A percentile compares a stretch with the other conserved stretches of the same genome.
Conservation (phyloP, 768 basidiomycete genomes). For the Hydnum rufescens region DNA sequence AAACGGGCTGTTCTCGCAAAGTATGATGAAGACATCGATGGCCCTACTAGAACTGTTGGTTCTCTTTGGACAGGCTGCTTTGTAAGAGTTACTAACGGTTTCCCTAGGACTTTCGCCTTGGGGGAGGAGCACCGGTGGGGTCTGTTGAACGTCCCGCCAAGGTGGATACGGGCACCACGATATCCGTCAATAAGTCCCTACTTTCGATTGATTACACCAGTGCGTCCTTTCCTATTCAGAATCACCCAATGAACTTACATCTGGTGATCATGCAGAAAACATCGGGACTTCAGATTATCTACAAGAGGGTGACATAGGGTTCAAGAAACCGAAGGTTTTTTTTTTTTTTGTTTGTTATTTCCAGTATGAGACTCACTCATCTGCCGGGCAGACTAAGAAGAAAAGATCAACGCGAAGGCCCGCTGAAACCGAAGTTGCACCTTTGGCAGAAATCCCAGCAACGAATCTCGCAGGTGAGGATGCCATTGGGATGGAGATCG, state of each 20-base stretch:
- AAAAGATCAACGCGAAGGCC: conserved; percentile 56
- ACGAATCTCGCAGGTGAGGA: conserved; percentile 22
- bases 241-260: too few species aligned
- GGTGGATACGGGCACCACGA: conserved; percentile 27
- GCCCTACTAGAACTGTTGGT: conserved; percentile 45
- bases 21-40: conserved; percentile 82
- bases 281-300: conserved; percentile 71
- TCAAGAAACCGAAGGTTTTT: conserved; percentile 80
- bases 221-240: conserved; percentile 23
- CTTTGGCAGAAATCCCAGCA: conserved; percentile 32
- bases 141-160: conserved; percentile 17
- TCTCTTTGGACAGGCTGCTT: too few species aligned
- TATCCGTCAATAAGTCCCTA: conserved; percentile 54
- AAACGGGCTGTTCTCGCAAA: conserved; percentile 73
- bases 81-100: too few species aligned
- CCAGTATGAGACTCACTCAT: conserved; percentile 6
- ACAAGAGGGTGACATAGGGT: conserved; percentile 78
- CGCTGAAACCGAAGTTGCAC: not conserved
- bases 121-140: conserved; percentile 25
- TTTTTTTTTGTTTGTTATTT: not conserved
- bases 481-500: conserved; percentile 51
- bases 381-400: conserved; percentile 80
- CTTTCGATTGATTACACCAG: conserved; percentile 80
- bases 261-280: conserved; percentile 38
- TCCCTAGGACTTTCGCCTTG: conserved; percentile 68